phyloP scores from a whole-genome alignment of 2,329 filamentous ascomycete genomes.

The Fusarium stilboides region DNA sequence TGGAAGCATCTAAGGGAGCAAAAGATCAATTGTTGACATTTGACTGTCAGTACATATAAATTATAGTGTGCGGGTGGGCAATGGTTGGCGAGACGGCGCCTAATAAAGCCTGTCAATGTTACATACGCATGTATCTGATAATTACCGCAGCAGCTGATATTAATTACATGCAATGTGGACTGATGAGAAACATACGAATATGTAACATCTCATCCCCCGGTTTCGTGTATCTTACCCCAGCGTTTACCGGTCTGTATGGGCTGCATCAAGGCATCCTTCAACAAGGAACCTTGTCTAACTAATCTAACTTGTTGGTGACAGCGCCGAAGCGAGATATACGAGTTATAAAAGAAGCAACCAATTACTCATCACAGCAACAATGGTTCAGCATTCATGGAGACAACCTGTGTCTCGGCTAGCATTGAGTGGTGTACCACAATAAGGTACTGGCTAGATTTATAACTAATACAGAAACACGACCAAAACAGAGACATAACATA shows the following conservation, averaged over 20 bases:
- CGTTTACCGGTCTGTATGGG: background rate
- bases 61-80: slow-evolving; percentile 1
- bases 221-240: slow-evolving; percentile 7
- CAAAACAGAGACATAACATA: background rate
- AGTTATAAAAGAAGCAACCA: background rate
- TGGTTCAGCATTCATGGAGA: background rate
- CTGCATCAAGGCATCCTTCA: slow-evolving; percentile 1
- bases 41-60: slow-evolving; percentile 9
- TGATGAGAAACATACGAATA: slow-evolving; percentile 9
- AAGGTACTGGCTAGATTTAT: background rate
- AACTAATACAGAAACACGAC: slow-evolving; percentile 6
- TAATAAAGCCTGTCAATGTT: slow-evolving; percentile 16
- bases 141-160: background rate
- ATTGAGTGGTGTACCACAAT: slow-evolving; percentile 4
- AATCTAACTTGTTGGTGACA: slow-evolving; percentile 3
- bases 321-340: background rate
- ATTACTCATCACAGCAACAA: background rate
- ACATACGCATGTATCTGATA: background rate
- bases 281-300: slow-evolving; percentile 4
- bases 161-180: background rate
- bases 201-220: background rate
- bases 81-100: slow-evolving; percentile 11
- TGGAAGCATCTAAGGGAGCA: slow-evolving; percentile 33
- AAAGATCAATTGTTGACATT: slow-evolving; percentile 15
- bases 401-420: background rate